Evolutionary conservation across 2,329 filamentous ascomycete genomes (phyloP).

Genomic region (Rhexocercosporidium sp.): DNA sequence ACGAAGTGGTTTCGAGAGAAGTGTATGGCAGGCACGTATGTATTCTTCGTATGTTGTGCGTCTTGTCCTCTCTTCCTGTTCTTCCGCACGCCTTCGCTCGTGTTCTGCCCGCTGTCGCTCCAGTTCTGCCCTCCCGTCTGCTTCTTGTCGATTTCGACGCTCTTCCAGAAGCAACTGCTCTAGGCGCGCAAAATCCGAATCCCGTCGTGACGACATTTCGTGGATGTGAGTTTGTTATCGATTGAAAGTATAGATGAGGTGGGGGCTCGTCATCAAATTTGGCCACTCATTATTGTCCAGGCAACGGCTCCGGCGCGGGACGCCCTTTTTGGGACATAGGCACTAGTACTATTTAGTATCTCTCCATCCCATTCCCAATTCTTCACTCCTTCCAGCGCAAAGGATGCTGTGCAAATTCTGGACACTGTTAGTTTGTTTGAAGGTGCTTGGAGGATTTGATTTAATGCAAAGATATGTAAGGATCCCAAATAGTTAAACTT

Average conservation of each 20-base stretch:
- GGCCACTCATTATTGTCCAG: neutral
- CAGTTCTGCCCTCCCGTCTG: conserved; percentile 16
- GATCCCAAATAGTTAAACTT: neutral
- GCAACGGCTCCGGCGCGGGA: conserved; percentile 10
- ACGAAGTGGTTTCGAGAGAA: conserved; percentile 32
- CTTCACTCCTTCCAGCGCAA: neutral
- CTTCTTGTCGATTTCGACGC: conserved; percentile 14
- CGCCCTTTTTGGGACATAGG: neutral
- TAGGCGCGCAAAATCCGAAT: neutral
- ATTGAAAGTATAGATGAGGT: neutral
- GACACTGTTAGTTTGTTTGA: neutral
- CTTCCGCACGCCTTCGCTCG: too few species aligned
- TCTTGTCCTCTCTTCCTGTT: conserved; percentile 23
- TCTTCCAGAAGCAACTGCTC: conserved; percentile 13
- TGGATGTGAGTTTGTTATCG: neutral
- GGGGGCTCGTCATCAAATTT: neutral
- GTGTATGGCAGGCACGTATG: conserved; percentile 28
- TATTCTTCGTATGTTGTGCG: conserved; percentile 33
- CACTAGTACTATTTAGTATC: neutral
- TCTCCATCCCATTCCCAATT: neutral
- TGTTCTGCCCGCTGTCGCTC: conserved; percentile 20
- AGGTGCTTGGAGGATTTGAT: neutral
- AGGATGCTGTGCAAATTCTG: neutral
- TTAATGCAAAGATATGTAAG: neutral
- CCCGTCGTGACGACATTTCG: neutral